Evolutionary conservation across 1,284 basidiomycete species (phyloP).

Genomic region (Earliella scabrosa): DNA sequence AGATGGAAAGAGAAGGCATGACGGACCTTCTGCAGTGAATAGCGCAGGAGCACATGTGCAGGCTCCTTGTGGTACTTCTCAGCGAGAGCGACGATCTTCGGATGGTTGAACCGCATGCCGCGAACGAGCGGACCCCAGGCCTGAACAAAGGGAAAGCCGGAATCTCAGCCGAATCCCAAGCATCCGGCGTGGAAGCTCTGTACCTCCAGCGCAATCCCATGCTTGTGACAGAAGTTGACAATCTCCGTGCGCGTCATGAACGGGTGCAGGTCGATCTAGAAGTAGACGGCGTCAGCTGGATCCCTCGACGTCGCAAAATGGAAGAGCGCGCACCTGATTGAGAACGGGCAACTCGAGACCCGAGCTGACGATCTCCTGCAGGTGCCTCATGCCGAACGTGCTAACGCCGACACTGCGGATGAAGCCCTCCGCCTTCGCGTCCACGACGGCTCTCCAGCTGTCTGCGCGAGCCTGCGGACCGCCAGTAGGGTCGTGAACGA

Average conservation of each 20-base stretch:
- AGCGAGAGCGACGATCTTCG: constrained; percentile 44
- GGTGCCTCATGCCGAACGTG: constrained; percentile 70
- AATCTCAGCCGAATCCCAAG: neutral
- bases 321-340: constrained; percentile 58
- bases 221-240: constrained; percentile 59
- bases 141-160: constrained; percentile 29
- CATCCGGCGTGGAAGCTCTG: constrained; percentile 27
- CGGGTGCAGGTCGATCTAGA: constrained; percentile 68
- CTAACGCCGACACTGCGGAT: constrained; percentile 72
- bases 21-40: constrained; percentile 77
- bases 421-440: constrained; percentile 63
- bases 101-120: constrained; percentile 54
- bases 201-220: constrained; percentile 70
- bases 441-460: constrained; percentile 59
- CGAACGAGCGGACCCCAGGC: constrained; percentile 61
- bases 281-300: no score
- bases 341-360: constrained; percentile 59
- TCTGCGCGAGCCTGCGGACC: constrained; percentile 54
- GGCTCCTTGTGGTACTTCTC: constrained; percentile 62
- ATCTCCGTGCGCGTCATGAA: constrained; percentile 74
- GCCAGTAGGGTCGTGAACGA: constrained; percentile 69
- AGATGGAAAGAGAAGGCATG: neutral
- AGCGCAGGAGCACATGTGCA: constrained; percentile 75
- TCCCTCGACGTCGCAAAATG: no score
- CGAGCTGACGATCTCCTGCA: constrained; percentile 60